Conservation (phyloP, 495 filamentous ascomycete species). For the Penicillium antarcticum region DNA sequence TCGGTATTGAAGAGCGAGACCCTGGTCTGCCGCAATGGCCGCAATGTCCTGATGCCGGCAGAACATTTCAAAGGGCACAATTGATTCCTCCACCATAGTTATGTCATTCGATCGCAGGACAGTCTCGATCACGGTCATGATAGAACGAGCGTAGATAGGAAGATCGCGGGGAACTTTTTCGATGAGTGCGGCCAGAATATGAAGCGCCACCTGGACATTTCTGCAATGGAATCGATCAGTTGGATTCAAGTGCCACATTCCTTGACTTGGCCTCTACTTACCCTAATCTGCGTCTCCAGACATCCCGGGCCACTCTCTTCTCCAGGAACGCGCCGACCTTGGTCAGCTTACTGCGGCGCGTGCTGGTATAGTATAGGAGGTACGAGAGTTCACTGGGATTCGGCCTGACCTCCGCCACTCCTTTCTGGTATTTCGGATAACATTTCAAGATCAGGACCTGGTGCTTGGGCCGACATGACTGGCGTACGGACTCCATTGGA, state of each 20-base stretch:
- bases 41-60: conserved; percentile 77
- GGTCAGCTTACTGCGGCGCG: conserved; percentile 86
- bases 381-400: conserved; percentile 95
- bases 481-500: conserved; percentile 58
- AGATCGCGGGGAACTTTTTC: conserved; percentile 88
- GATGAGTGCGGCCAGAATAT: conserved; percentile 83
- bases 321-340: conserved; percentile 91
- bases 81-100: conserved; percentile 82
- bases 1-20: conserved; percentile 77
- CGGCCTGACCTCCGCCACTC: conserved; percentile 82
- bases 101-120: conserved; percentile 79
- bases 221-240: conserved; percentile 37
- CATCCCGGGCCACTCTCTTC: conserved; percentile 83
- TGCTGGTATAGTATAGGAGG: conserved; percentile 90
- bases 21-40: conserved; percentile 74
- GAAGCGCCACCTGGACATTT: conserved; percentile 88
- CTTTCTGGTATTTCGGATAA: conserved; percentile 86
- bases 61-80: conserved; percentile 78
- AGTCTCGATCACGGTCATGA: conserved; percentile 73
- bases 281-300: conserved; percentile 77
- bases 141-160: conserved; percentile 76
- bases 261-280: conserved; percentile 40
- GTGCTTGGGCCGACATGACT: conserved; percentile 78
- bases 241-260: not conserved
- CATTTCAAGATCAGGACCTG: conserved; percentile 91